Evolutionary conservation across 2,329 filamentous ascomycete genomes (phyloP).

Genomic region (Nemania sp.): DNA sequence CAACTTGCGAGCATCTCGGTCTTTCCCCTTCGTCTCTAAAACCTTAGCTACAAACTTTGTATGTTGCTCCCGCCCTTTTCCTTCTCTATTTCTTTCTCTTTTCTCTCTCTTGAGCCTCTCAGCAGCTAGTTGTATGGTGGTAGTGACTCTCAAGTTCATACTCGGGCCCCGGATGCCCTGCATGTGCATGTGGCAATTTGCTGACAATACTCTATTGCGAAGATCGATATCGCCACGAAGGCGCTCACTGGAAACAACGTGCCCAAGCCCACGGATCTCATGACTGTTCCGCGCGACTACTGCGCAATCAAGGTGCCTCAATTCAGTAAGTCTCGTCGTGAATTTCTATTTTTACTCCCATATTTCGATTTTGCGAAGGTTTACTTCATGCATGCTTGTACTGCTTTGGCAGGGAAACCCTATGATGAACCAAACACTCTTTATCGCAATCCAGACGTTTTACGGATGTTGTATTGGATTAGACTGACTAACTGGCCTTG

Average conservation of each 20-base stretch:
- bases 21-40: conserved; percentile 98
- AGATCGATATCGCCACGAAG: conserved; percentile 88
- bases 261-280: conserved; percentile 83
- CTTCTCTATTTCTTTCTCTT: not conserved
- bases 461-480: too few relatives aligned
- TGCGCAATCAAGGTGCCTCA: conserved; percentile 97
- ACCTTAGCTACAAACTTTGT: conserved; percentile 90
- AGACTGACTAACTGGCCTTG: not conserved
- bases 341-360: too few relatives aligned
- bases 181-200: not conserved
- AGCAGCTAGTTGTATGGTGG: not conserved
- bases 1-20: conserved; percentile 95
- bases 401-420: too few relatives aligned
- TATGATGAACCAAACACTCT: too few relatives aligned
- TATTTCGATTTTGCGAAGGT: too few relatives aligned
- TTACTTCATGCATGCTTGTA: too few relatives aligned
- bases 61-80: not conserved
- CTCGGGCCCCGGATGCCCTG: not conserved
- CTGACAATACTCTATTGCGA: not conserved
- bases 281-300: conserved; percentile 88
- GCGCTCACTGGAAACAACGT: conserved; percentile 86
- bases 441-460: too few relatives aligned
- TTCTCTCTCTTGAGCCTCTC: not conserved
- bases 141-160: not conserved
- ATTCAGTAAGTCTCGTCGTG: conserved; percentile 61